phyloP scores from a whole-genome alignment of 1,139 yeast genomes.

The Saccharomyces uvarum region DNA sequence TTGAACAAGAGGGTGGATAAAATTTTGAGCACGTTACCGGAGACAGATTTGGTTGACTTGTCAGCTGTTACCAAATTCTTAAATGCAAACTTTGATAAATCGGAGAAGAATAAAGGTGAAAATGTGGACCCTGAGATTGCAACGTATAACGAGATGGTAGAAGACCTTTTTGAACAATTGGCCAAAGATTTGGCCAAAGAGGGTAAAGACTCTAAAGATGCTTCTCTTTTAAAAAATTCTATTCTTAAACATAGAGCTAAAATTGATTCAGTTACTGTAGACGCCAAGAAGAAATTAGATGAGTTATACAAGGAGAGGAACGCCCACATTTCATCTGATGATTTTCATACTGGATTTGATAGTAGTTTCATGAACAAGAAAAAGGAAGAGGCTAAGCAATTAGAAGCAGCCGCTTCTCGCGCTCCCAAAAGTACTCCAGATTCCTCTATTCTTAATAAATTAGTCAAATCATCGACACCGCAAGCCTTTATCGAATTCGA shows the following conservation, averaged over 20 bases:
- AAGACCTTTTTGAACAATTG: constrained; percentile 70
- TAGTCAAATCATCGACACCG: constrained; percentile 4
- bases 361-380: constrained; percentile 67
- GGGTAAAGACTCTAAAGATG: constrained; percentile 38
- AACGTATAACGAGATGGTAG: constrained; percentile 86
- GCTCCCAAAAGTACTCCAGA: background rate
- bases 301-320: constrained; percentile 65
- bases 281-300: constrained; percentile 54
- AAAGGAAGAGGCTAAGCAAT: constrained; percentile 21
- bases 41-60: constrained; percentile 39
- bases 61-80: constrained; percentile 39
- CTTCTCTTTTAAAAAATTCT: constrained; percentile 37
- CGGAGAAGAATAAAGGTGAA: constrained; percentile 49
- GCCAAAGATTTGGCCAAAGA: constrained; percentile 52
- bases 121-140: constrained; percentile 60
- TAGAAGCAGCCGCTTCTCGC: constrained; percentile 7
- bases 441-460: background rate
- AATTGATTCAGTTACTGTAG: constrained; percentile 54
- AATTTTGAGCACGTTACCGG: constrained; percentile 36
- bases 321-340: constrained; percentile 77
- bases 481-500: constrained; percentile 26
- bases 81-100: constrained; percentile 45
- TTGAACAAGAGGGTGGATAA: constrained; percentile 66
- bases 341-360: constrained; percentile 90
- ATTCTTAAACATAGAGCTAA: constrained; percentile 57